Percentiles rank a stretch among this genome's conserved stretches.
phyloP scores from a whole-genome alignment of 2,329 filamentous ascomycete species.

The Fusarium sp. region DNA sequence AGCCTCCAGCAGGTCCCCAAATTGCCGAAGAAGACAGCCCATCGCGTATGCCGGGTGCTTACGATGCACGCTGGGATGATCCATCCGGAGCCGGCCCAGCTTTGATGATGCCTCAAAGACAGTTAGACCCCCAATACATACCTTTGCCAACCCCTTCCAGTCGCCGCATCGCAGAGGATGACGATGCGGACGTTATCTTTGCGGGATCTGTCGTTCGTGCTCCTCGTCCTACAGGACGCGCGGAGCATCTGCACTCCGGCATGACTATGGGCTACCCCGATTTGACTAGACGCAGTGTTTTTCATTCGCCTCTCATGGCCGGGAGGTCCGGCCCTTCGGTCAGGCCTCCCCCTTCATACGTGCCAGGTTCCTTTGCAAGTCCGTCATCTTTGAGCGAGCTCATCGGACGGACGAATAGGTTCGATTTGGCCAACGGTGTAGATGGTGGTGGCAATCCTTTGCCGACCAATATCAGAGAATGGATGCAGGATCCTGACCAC shows the following conservation, averaged over 20 bases:
- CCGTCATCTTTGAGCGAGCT: constrained; percentile 49
- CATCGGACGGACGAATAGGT: constrained; percentile 55
- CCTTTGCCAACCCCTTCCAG: not conserved
- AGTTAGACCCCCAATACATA: constrained; percentile 3
- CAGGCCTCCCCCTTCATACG: not conserved
- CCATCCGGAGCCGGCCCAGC: constrained; percentile 2
- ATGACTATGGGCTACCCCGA: constrained; percentile 23
- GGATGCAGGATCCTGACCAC: constrained; percentile 48
- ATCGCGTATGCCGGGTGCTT: constrained; percentile 38
- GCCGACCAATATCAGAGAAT: constrained; percentile 49
- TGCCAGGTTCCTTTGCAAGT: constrained; percentile 11
- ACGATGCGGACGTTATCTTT: constrained; percentile 19
- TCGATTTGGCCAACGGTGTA: constrained; percentile 53
- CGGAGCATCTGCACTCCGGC: constrained; percentile 7
- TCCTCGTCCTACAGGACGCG: constrained; percentile 7
- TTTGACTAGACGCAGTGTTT: constrained; percentile 5
- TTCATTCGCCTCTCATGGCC: not conserved
- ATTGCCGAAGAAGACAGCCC: not conserved
- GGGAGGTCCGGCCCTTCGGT: not conserved
- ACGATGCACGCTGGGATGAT: constrained; percentile 41
- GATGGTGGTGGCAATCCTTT: constrained; percentile 56
- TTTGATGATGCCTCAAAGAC: constrained; percentile 5
- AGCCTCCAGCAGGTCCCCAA: constrained; percentile 34
- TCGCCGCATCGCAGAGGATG: constrained; percentile 3
- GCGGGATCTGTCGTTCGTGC: constrained; percentile 8